Evolutionary conservation across 148 eudicot genomes (phyloP).

Genomic region (Euryodendron excelsum): DNA sequence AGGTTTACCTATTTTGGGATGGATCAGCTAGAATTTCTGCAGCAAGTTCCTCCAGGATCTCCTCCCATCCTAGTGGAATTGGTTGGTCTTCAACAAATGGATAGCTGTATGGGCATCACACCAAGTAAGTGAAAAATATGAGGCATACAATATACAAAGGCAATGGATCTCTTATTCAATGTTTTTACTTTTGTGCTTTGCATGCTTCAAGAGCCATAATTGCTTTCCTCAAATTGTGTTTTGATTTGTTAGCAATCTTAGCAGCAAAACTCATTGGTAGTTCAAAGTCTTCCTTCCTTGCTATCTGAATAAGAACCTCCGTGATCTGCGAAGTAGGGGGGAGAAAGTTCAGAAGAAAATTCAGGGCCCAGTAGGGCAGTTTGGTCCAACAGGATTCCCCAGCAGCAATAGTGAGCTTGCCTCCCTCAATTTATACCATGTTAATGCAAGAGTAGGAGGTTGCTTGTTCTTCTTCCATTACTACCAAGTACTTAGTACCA

Average conservation of each 20-base stretch:
- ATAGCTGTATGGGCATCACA: slow-evolving; percentile 28
- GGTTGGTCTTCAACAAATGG: slow-evolving; percentile 55
- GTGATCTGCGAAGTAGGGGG: slow-evolving; percentile 26
- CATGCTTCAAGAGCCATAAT: slow-evolving; percentile 66
- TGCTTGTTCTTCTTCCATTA: no score
- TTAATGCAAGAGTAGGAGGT: no score
- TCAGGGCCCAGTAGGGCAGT: neutral
- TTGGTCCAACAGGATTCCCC: neutral
- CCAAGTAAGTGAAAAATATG: neutral
- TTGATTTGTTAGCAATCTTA: slow-evolving; percentile 44
- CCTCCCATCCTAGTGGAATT: slow-evolving; percentile 52
- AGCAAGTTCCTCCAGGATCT: slow-evolving; percentile 38
- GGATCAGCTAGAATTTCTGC: slow-evolving; percentile 47
- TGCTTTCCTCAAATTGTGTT: slow-evolving; percentile 45
- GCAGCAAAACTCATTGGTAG: slow-evolving; percentile 41
- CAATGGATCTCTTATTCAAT: no score
- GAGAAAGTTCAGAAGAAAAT: neutral
- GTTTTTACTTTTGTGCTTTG: slow-evolving; percentile 44
- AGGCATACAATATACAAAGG: neutral
- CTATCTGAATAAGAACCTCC: slow-evolving; percentile 52
- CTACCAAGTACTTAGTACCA: no score
- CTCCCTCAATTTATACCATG: no score
- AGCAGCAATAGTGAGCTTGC: no score
- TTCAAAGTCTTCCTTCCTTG: slow-evolving; percentile 42
- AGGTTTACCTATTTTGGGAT: slow-evolving; percentile 31